phyloP scores from a whole-genome alignment of 1,284 basidiomycete genomes.

The Moesziomyces aphidis region DNA sequence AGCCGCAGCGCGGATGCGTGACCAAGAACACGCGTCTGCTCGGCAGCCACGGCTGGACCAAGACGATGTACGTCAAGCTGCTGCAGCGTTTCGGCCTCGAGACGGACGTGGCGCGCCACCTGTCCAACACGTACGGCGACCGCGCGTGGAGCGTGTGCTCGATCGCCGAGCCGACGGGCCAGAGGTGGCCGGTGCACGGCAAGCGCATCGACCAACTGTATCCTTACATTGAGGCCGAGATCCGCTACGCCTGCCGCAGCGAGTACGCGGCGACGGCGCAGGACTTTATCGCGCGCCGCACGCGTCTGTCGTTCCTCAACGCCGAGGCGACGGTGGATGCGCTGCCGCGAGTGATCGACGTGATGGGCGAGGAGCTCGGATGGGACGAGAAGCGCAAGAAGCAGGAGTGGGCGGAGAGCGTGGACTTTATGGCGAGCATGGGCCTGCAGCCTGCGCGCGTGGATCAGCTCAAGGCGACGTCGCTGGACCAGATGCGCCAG shows the following conservation, averaged over 20 bases:
- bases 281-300: conserved; percentile 92
- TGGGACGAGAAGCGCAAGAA: conserved; percentile 78
- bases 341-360: conserved; percentile 86
- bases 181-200: conserved; percentile 87
- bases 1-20: conserved; percentile 75
- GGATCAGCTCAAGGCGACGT: conserved; percentile 48
- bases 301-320: conserved; percentile 92
- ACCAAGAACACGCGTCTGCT: conserved; percentile 86
- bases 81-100: conserved; percentile 87
- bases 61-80: conserved; percentile 96
- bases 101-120: conserved; percentile 90
- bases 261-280: conserved; percentile 92
- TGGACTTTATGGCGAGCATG: conserved; percentile 69
- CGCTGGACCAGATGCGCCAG: conserved; percentile 55
- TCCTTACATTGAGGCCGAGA: conserved; percentile 93
- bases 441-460: conserved; percentile 64
- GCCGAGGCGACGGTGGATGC: conserved; percentile 85
- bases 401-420: conserved; percentile 64
- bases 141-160: conserved; percentile 93
- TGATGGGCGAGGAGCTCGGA: conserved; percentile 86
- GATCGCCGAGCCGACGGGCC: conserved; percentile 81
- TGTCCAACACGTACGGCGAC: conserved; percentile 94
- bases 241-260: conserved; percentile 86
- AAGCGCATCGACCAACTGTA: conserved; percentile 80
- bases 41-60: conserved; percentile 93